These are phyloP conservation scores for Apiospora malaysiana DNA, from an alignment of 2,329 filamentous ascomycete species.

Conservation along the genomic window DNA sequence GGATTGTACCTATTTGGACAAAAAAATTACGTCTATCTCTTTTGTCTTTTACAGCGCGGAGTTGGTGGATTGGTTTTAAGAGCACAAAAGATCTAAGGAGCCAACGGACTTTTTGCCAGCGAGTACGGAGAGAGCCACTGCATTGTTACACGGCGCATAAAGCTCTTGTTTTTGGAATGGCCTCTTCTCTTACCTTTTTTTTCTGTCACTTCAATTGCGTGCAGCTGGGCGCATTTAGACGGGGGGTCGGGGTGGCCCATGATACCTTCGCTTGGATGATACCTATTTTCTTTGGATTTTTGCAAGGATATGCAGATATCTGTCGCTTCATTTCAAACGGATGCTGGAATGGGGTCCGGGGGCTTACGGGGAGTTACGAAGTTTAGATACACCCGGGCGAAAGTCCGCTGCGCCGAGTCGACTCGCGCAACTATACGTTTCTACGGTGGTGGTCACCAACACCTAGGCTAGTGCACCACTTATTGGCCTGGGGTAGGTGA, in stretches of 20 bases:
- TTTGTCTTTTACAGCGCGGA: slow-evolving; percentile 42
- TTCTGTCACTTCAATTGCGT: slow-evolving; percentile 27
- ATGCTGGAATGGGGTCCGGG: slow-evolving; percentile 30
- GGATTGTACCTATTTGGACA: slow-evolving; percentile 1
- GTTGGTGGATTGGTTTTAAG: slow-evolving; percentile 38
- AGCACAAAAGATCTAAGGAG: slow-evolving; percentile 22
- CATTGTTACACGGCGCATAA: slow-evolving; percentile 18
- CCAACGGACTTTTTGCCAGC: slow-evolving; percentile 19
- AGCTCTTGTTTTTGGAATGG: slow-evolving; percentile 10
- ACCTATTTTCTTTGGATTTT: slow-evolving; percentile 32
- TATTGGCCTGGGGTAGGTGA: slow-evolving; percentile 23
- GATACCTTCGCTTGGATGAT: slow-evolving; percentile 43
- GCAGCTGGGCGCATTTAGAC: slow-evolving; percentile 26
- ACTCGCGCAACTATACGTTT: slow-evolving; percentile 37
- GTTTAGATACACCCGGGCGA: slow-evolving; percentile 36
- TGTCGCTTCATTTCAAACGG: slow-evolving; percentile 31
- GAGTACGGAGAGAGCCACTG: slow-evolving; percentile 15
- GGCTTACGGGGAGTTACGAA: slow-evolving; percentile 32
- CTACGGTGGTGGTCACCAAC: slow-evolving; percentile 33
- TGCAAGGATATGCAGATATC: slow-evolving; percentile 28
- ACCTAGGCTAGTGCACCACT: neutral
- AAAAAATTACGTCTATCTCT: slow-evolving; percentile 26
- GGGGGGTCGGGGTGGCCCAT: slow-evolving; percentile 32
- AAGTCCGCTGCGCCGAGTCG: slow-evolving; percentile 24
- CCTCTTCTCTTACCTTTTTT: slow-evolving; percentile 31